Evolutionary conservation across 495 filamentous ascomycete species (phyloP), one percentile per base, ranked within the genome.

Genomic region (Extremus antarcticus): DNA sequence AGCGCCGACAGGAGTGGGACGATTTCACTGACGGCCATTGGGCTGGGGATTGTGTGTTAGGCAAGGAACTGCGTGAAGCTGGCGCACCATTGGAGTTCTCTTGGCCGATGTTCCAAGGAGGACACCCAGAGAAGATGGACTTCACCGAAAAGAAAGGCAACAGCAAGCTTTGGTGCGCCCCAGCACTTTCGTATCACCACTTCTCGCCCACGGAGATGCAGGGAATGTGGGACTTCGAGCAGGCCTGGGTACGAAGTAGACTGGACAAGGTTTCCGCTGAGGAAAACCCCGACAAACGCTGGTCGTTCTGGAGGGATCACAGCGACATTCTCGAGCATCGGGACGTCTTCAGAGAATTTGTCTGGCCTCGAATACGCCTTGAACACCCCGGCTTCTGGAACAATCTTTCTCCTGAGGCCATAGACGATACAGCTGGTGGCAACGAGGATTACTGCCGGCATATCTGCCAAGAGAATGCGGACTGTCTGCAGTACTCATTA

Each of bases 211-310:
- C 23, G 11, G 49, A 38, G 19, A 39, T 61, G 15, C 19, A 43
- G 21, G 16, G 22, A 3, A 35, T 62, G 32, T 58, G 50, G 55
- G 25, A 51, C 10, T 51, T 51, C 16, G 55, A 58, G 47, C 59
- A 62, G 43, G 38, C 55, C 0, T 79, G 74, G 73, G 75, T 47
- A 50, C 53, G 40, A 62, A 66, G n/a, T 4, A n/a, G 29, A 19
- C 19, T 51, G 29, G 48, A 35, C 11, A 48, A 25, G 8, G 48
- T 38, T 73, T 71, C 2, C 8, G 39, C 17, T 23, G 25, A 23
- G 9, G 23, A 48, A 7, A 48, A 25, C 13, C 46, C 13, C 20
- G 23, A 48, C 8, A 48, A 25, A 16, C 46, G 46, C 3, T 24
- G 24, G 46, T 25, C 46, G 10, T 48, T 25, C 46, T 13, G 24